Base-by-base conservation (phyloP, 306 rosid species). In the Dalbergia oliveri region DNA sequence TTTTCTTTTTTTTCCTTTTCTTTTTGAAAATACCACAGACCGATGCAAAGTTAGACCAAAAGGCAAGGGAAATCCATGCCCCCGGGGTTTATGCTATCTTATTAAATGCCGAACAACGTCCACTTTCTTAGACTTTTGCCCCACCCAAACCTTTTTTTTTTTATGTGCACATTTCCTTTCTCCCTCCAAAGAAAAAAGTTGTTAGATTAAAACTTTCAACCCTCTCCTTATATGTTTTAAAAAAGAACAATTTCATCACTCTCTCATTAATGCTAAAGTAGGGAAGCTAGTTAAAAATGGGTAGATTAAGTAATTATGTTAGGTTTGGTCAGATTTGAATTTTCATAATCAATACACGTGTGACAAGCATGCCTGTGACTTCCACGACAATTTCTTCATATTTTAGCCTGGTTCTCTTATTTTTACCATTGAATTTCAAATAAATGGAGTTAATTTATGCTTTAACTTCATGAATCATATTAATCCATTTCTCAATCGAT, bases 121-220 rank as follows among this genome's bases (percentile, higher is more conserved):
- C 92, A 91, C 97, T 89, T 86, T 85, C 84, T 81, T 11, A 56
- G 77, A 84, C 90, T 91, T 93, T 87, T 86, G n/a, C 78, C 47
- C 82, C 89, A 54, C 72, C 61, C 57, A 53, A 58, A 1, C 81
- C n/a, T 81, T 83, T 79, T 72, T 81, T 79, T 33, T 72, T 81
- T 79, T 33, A 59, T 80, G 33, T 49, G 41, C 73, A 76, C 84
- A 54, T 18, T 77, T 68, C 43, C 61, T 65, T 75, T 26, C 31
- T 72, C 67, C 58, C 73, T 16, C 75, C 26, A 63, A 69, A 65
- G 60, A 65, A 77, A 75, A 73, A 65, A 15, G 26, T 49, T 84
- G 70, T 77, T 87, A 65, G 69, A 83, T 77, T 89, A 65, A 13
- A 80, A 83, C 87, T 86, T 84, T 78, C 87, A 76, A 78, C 50